Evolutionary conservation across 176 grass and related monocot species (phyloP).

Genomic region (Bromus sterilis): DNA sequence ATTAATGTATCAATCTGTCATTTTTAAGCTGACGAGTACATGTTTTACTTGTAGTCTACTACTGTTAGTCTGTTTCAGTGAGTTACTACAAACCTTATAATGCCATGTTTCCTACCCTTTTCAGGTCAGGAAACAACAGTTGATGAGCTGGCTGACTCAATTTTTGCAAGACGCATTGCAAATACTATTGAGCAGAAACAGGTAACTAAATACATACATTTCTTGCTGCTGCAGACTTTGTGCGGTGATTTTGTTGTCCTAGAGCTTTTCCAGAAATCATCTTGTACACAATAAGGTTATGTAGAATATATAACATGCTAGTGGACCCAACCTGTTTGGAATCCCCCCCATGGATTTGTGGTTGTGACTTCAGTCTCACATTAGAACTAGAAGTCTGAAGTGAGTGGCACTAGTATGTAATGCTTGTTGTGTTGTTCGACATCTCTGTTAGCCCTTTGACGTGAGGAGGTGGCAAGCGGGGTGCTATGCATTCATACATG

Average conservation of each 20-base stretch:
- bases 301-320: neutral
- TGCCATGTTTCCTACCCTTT: constrained; percentile 14
- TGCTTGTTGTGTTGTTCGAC: neutral
- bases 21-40: neutral
- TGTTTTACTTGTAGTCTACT: neutral
- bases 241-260: neutral
- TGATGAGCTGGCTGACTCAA: constrained; percentile 55
- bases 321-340: neutral
- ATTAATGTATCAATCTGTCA: neutral
- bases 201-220: constrained; percentile 18
- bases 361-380: neutral
- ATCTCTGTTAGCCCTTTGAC: neutral
- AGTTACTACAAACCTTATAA: constrained; percentile 10
- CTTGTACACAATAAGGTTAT: neutral
- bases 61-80: neutral
- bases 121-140: constrained; percentile 56
- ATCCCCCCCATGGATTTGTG: neutral
- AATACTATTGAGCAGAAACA: constrained; percentile 40
- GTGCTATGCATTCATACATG: neutral
- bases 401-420: neutral
- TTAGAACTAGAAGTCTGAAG: neutral
- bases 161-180: constrained; percentile 59
- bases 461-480: neutral
- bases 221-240: neutral
- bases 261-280: neutral